Evolutionary conservation across 179 eudicot species (phyloP), one percentile per base, ranked within the genome.

Genomic region (Beta corolliflora): DNA sequence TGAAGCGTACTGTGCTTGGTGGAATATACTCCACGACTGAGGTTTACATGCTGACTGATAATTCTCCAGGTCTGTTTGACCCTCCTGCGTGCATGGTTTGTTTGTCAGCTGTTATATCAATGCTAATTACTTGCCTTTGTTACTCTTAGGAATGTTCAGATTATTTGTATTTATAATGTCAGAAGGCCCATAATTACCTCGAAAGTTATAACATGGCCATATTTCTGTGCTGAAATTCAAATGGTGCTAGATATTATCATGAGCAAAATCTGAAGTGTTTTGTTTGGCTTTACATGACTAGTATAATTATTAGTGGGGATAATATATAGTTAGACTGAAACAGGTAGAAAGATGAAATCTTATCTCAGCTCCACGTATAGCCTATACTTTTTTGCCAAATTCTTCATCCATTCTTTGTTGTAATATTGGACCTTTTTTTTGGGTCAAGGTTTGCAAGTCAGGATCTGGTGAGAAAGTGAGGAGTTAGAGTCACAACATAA

Each of bases 1-100:
- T 87, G 29, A 95, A 92, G 84, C 98, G 99, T 64, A 89, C 97
- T 52, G 85, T 91, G 74, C 94, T 95, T 77, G 98, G 98, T 70
- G 95, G 96, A 44, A 88, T 94, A 81, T 94, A 95, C 83, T 91
- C 97, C 14, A 75, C 93, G 73, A 83, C 97, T 41, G 99, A 94
- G 86, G 88, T 96, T 60, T 96, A 91, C 86, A 96, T 96, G 99
- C 83, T 96, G 81, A 91, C 98, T 10, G 97, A 96, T 87, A 89
- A 84, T 65, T 92, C 98, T 48, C 91, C 93, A 91, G 99, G 98
- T 95, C 78, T 58, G 75, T 60, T 82, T 41, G 36, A 59, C 46
- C 54, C 52, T 55, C 44, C 23, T 72, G 60, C 50, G 29, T 21
- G 56, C 36, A 9, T 72, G 19, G 21, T 56, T 56, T 75, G 66